phyloP scores from a whole-genome alignment of 2,329 filamentous ascomycete genomes.

The Stachybotrys elegans region DNA sequence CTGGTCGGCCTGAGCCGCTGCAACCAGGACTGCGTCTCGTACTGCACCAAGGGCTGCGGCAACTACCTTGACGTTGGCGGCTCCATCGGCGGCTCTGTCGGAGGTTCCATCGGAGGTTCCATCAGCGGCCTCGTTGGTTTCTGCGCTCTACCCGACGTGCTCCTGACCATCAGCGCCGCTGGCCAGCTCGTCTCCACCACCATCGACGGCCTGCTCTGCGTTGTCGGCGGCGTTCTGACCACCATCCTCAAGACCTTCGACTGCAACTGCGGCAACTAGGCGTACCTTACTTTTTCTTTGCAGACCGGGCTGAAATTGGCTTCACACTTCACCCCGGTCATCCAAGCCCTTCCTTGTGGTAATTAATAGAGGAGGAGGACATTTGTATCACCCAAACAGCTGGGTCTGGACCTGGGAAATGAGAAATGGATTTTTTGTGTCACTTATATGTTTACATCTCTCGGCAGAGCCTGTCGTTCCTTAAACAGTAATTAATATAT shows the following conservation, averaged over 20 bases:
- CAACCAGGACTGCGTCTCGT: slow-evolving; percentile 32
- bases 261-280: slow-evolving; percentile 25
- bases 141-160: slow-evolving; percentile 24
- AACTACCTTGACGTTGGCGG: slow-evolving; percentile 29
- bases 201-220: slow-evolving; percentile 24
- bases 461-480: neutral
- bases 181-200: slow-evolving; percentile 19
- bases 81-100: slow-evolving; percentile 16
- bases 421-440: neutral
- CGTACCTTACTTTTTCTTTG: neutral
- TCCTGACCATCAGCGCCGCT: slow-evolving; percentile 20
- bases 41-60: slow-evolving; percentile 30
- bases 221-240: slow-evolving; percentile 25
- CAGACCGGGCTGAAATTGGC: neutral
- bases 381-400: neutral
- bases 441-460: neutral
- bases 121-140: slow-evolving; percentile 24
- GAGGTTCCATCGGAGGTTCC: slow-evolving; percentile 19
- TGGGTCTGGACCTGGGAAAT: neutral
- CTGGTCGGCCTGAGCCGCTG: slow-evolving; percentile 25
- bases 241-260: slow-evolving; percentile 23
- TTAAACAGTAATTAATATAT: neutral
- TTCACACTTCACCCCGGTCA: neutral
- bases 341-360: neutral
- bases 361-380: neutral